Percentiles rank a stretch among this genome's conserved stretches.
Evolutionary conservation across 176 grass and related monocot genomes (phyloP).

Genomic region (Bonia amplexicaulis): DNA sequence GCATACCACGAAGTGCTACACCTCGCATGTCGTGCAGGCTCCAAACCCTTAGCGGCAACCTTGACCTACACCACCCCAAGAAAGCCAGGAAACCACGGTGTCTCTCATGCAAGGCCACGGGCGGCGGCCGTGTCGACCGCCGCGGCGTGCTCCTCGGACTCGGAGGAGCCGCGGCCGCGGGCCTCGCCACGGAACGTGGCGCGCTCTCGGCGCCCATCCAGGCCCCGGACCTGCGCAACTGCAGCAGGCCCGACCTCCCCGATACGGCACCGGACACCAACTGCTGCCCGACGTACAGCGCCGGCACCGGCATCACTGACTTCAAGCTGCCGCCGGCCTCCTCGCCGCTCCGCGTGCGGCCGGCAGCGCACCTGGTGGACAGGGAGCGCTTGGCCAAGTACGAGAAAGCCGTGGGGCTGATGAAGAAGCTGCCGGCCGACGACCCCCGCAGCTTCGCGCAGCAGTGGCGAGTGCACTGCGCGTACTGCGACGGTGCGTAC

Average conservation of each 20-base stretch:
- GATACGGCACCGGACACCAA: neutral
- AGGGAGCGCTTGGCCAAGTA: conserved; percentile 53
- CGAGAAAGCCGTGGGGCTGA: conserved; percentile 47
- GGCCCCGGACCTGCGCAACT: conserved; percentile 43
- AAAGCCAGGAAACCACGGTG: neutral
- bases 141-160: conserved; percentile 61
- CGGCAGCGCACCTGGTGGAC: conserved; percentile 52
- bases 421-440: conserved; percentile 60
- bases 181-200: neutral
- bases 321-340: conserved; percentile 37
- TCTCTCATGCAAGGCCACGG: conserved; percentile 25
- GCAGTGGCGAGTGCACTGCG: conserved; percentile 57
- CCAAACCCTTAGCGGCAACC: neutral
- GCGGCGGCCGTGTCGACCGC: conserved; percentile 31
- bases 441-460: conserved; percentile 82
- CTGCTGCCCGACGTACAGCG: conserved; percentile 50
- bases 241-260: conserved; percentile 33
- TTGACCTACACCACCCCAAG: neutral
- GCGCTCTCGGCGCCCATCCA: conserved; percentile 52
- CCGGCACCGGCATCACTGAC: conserved; percentile 25
- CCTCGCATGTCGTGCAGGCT: too few relatives aligned
- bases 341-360: conserved; percentile 52
- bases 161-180: conserved; percentile 26
- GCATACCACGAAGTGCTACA: neutral
- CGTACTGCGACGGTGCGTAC: conserved; percentile 53